These are phyloP conservation scores for Actinomucor elegans DNA, from an alignment of 371 early-diverging fungal genomes.

Conservation along the genomic window DNA sequence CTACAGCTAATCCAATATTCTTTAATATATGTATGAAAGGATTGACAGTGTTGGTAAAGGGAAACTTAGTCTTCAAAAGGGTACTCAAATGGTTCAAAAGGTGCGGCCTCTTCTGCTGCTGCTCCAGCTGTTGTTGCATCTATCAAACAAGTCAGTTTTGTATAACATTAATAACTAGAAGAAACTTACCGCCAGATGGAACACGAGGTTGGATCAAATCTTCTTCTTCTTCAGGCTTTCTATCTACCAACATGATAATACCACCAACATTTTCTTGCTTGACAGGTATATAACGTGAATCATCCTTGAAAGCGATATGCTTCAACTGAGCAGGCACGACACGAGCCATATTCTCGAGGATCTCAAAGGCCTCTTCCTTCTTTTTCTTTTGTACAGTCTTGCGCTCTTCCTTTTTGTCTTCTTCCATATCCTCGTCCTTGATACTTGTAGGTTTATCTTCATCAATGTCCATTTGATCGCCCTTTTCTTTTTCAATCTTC, in stretches of 20 bases:
- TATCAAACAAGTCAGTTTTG: background rate
- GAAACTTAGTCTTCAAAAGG: conserved; percentile 65
- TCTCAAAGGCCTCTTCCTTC: conserved; percentile 72
- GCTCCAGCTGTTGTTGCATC: conserved; percentile 37
- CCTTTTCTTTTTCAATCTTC: conserved; percentile 77
- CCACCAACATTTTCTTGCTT: conserved; percentile 79
- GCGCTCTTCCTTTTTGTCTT: conserved; percentile 36
- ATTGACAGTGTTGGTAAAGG: background rate
- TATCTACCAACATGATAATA: conserved; percentile 75
- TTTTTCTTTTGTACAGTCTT: conserved; percentile 50
- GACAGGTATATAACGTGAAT: conserved; percentile 85
- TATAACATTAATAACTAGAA: background rate
- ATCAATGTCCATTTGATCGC: conserved; percentile 52
- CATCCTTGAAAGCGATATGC: conserved; percentile 80
- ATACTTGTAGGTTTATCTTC: conserved; percentile 44
- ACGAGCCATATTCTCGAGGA: conserved; percentile 85
- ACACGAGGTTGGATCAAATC: conserved; percentile 60
- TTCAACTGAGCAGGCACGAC: conserved; percentile 88
- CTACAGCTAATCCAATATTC: no score
- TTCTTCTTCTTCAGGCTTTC: conserved; percentile 57
- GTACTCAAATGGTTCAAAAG: conserved; percentile 89
- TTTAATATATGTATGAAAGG: background rate
- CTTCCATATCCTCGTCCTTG: conserved; percentile 48
- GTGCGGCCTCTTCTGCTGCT: conserved; percentile 69
- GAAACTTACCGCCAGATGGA: conserved; percentile 46